Evolutionary conservation across 1,284 basidiomycete genomes (phyloP).

Genomic region (Inonotus obliquus): DNA sequence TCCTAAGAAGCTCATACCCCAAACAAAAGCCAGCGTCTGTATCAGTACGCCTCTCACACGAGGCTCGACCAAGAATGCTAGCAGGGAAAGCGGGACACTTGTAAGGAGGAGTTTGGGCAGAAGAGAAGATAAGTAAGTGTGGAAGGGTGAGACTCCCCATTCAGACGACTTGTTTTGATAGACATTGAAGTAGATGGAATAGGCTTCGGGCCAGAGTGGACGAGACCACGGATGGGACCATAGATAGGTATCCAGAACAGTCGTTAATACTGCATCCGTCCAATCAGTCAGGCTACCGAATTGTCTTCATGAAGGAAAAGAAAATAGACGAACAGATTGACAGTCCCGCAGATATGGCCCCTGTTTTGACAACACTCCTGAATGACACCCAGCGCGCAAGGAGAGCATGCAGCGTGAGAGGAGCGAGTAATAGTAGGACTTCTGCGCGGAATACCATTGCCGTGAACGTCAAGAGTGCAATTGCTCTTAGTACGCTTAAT

Average conservation of each 20-base stretch:
- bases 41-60: conserved; percentile 48
- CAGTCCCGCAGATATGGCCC: conserved; percentile 46
- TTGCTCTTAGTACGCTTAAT: conserved; percentile 32
- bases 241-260: conserved; percentile 80
- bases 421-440: conserved; percentile 61
- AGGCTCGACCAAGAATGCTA: conserved; percentile 44
- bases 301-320: not conserved
- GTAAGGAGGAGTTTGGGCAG: conserved; percentile 80
- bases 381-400: conserved; percentile 41
- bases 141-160: conserved; percentile 84
- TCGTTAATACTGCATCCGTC: conserved; percentile 50
- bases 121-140: conserved; percentile 65
- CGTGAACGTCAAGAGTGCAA: conserved; percentile 58
- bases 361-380: conserved; percentile 43
- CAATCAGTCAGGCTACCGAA: not conserved
- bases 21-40: conserved; percentile 54
- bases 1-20: conserved; percentile 67
- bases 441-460: conserved; percentile 82
- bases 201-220: conserved; percentile 85
- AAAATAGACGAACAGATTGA: conserved; percentile 51
- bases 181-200: conserved; percentile 83
- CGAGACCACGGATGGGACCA: conserved; percentile 51
- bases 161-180: conserved; percentile 80
- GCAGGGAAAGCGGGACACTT: conserved; percentile 57
- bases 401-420: conserved; percentile 58